Evolutionary conservation across 2,329 filamentous ascomycete species (phyloP).

Genomic region (Fusarium coffeatum): DNA sequence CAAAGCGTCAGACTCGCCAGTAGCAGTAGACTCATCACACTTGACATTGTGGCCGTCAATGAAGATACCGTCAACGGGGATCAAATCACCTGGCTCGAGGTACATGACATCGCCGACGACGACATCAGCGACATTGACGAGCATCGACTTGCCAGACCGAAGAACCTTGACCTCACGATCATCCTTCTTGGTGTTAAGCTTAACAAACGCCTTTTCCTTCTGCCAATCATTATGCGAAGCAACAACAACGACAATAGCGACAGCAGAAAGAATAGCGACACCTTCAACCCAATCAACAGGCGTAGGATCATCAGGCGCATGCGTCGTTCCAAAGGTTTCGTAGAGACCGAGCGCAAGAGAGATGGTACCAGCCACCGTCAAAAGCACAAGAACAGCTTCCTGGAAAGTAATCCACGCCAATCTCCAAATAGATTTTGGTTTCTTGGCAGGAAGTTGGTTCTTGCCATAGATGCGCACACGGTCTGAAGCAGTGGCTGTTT

Average conservation of each 20-base stretch:
- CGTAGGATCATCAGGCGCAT: slow-evolving; percentile 20
- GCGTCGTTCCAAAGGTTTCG: slow-evolving; percentile 9
- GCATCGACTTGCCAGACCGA: slow-evolving; percentile 19
- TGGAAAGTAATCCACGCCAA: slow-evolving; percentile 26
- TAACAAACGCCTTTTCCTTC: slow-evolving; percentile 27
- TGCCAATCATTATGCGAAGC: slow-evolving; percentile 30
- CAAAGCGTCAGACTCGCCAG: slow-evolving; percentile 80
- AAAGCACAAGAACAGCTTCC: slow-evolving; percentile 17
- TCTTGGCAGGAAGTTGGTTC: slow-evolving; percentile 18
- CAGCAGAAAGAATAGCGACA: slow-evolving; percentile 23
- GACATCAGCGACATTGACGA: slow-evolving; percentile 14
- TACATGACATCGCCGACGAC: slow-evolving; percentile 24
- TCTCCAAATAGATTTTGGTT: slow-evolving; percentile 25
- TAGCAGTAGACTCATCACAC: slow-evolving; percentile 57
- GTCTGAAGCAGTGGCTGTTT: neutral
- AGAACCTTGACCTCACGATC: slow-evolving; percentile 31
- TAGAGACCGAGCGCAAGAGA: slow-evolving; percentile 19
- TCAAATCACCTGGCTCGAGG: slow-evolving; percentile 22
- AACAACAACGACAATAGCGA: slow-evolving; percentile 20
- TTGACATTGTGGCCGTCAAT: slow-evolving; percentile 28
- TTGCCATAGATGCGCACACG: slow-evolving; percentile 11
- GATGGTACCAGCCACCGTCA: slow-evolving; percentile 22
- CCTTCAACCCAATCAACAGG: slow-evolving; percentile 28
- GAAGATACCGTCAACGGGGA: slow-evolving; percentile 22
- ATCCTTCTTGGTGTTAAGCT: slow-evolving; percentile 28